Evolutionary conservation across 495 filamentous ascomycete genomes (phyloP), one percentile per base, ranked within the genome.

Genomic region (Penicillium fimorum): DNA sequence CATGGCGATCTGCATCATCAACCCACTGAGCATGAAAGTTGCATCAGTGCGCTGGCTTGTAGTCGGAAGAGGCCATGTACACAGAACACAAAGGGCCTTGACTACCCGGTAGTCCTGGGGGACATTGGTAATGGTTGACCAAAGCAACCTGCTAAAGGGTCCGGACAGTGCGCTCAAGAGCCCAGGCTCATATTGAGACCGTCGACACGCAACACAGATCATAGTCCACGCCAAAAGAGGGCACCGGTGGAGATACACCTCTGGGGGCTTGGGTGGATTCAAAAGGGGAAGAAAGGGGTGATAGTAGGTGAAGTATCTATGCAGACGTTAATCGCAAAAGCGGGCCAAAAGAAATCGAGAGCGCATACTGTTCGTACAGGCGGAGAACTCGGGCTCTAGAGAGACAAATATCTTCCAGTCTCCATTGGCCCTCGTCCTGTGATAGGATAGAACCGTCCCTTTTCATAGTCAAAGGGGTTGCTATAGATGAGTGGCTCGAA

Each of bases 1-100:
- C 71, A 92, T 92, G 13, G 92, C 92, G 60, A 92, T 85, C 66
- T 96, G 91, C 88, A 96, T 95, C 91, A 96, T 92, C 45, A 94
- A 78, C 9, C 92, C 92, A 60, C 88, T 85, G 12, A 96, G 78
- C 74, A 95, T 96, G 62, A 95, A 92, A 0, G 92, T 96, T 3
- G 90, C 88, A 70, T 97, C 92, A 5, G 84, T 84, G 13, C 88
- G 86, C 22, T 91, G 93, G 18, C 87, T 93, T 50, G 87, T 92
- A 6, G 87, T 92, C 1, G 92, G 92, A 11, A 96, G 74, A 17
- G 92, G 92, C 92, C 92, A 97, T 15, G 89, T 90, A 72, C 92
- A 97, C 46, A 97, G 76, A 20, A 97, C 71, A 71, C 90, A 95
- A 41, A 97, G 77, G 2, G 91, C 91, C 73, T 96, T 95, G 60